Evolutionary conservation across 352 stramenopile genomes (phyloP).

Genomic region (Globisporangium iwayamae): DNA sequence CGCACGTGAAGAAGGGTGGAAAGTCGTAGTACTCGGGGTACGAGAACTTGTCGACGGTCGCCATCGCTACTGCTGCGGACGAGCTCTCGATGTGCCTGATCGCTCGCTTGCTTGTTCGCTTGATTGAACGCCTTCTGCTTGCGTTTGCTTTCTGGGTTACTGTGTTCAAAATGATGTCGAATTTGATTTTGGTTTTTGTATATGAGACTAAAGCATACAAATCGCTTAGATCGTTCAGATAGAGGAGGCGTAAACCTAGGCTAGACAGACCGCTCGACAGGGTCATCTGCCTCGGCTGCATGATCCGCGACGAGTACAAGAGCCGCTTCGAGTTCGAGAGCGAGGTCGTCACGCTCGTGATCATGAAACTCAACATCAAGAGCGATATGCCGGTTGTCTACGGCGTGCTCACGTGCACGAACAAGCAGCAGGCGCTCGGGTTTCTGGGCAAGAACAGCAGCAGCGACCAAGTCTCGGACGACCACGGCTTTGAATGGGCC

Average conservation of each 20-base stretch:
- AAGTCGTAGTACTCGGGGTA: constrained; percentile 89
- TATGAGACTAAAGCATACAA: neutral
- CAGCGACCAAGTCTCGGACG: constrained; percentile 13
- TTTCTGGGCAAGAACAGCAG: constrained; percentile 17
- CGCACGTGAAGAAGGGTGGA: constrained; percentile 82
- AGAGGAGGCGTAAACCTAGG: neutral
- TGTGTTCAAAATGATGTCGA: neutral
- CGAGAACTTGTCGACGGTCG: constrained; percentile 64
- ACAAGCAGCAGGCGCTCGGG: constrained; percentile 87
- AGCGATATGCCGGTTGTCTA: constrained; percentile 78
- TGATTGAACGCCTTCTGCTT: neutral
- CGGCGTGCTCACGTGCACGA: constrained; percentile 91
- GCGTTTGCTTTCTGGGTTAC: neutral
- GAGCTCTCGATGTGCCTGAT: neutral
- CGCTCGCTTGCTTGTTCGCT: neutral
- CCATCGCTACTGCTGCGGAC: constrained; percentile 1
- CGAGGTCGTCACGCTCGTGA: constrained; percentile 88
- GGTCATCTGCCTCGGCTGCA: constrained; percentile 93
- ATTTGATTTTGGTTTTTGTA: neutral
- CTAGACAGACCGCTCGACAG: constrained; percentile 83
- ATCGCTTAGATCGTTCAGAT: too few relatives aligned
- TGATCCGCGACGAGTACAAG: constrained; percentile 92
- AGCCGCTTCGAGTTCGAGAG: constrained; percentile 96
- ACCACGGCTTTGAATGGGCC: constrained; percentile 27
- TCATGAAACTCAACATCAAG: constrained; percentile 95